phyloP scores from a whole-genome alignment of 805 yeast species.

The Pichia occidentalis region DNA sequence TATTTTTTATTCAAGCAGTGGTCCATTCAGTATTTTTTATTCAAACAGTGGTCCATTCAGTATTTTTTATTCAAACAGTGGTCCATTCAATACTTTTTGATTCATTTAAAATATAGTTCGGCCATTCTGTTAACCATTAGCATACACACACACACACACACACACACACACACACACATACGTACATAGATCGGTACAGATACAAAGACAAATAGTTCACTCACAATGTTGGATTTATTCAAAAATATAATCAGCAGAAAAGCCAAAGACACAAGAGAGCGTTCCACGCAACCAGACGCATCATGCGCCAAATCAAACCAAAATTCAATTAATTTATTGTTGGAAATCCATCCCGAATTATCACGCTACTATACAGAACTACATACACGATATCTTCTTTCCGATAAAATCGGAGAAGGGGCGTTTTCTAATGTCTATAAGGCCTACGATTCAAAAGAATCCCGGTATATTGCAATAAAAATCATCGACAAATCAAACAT shows the following conservation, averaged over 20 bases:
- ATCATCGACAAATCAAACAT: slow-evolving; percentile 59
- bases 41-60: too few species aligned
- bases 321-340: slow-evolving; percentile 2
- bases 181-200: too few species aligned
- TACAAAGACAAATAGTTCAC: not conserved
- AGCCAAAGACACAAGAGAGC: slow-evolving; percentile 7
- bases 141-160: too few species aligned
- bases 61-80: too few species aligned
- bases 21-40: too few species aligned
- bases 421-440: slow-evolving; percentile 84
- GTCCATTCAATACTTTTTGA: too few species aligned
- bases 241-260: slow-evolving; percentile 22
- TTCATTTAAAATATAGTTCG: too few species aligned
- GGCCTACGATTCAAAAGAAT: slow-evolving; percentile 45
- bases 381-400: slow-evolving; percentile 22
- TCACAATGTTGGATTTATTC: slow-evolving; percentile 24
- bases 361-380: slow-evolving; percentile 25
- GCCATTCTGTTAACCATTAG: too few species aligned
- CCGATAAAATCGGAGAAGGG: slow-evolving; percentile 62
- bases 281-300: slow-evolving; percentile 3
- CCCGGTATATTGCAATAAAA: slow-evolving; percentile 61
- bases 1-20: too few species aligned
- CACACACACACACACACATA: too few species aligned
- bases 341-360: slow-evolving; percentile 14
- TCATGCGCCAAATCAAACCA: slow-evolving; percentile 1